phyloP scores from a whole-genome alignment of 2,329 filamentous ascomycete species.

The Microsporum canis region DNA sequence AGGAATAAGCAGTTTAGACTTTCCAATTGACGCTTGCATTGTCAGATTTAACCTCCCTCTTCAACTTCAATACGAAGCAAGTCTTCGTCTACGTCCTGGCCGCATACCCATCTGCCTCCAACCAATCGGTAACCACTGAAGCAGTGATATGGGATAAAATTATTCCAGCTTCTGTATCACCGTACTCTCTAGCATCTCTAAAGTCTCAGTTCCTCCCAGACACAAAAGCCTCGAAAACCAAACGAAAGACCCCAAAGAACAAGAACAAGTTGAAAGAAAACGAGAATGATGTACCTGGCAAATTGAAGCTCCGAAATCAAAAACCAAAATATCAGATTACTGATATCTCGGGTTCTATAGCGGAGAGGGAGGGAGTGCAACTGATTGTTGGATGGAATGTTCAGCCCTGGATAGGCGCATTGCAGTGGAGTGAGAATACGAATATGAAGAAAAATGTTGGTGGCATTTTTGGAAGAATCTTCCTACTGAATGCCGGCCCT shows the following conservation, averaged over 20 bases:
- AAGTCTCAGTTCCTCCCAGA: conserved; percentile 27
- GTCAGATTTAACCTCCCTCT: conserved; percentile 72
- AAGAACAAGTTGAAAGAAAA: conserved; percentile 11
- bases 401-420: conserved; percentile 84
- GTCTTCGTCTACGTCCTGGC: conserved; percentile 93
- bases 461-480: conserved; percentile 30
- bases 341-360: conserved; percentile 69
- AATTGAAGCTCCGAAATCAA: conserved; percentile 68
- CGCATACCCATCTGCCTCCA: conserved; percentile 45
- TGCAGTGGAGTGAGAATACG: conserved; percentile 63
- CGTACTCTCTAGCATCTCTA: conserved; percentile 31
- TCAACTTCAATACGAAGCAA: conserved; percentile 99
- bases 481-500: conserved; percentile 41
- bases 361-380: conserved; percentile 59
- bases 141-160: conserved; percentile 50
- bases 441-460: conserved; percentile 16
- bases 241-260: conserved; percentile 15
- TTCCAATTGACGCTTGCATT: neutral
- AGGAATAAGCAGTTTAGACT: neutral
- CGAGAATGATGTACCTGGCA: conserved; percentile 39
- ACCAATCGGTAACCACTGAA: conserved; percentile 25
- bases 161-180: conserved; percentile 54
- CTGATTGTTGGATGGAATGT: conserved; percentile 88
- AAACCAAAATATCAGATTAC: conserved; percentile 96
- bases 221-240: conserved; percentile 16